These are phyloP conservation scores for Secale cereale DNA, from an alignment of 176 grass and related monocot species.

Conservation along the genomic window DNA sequence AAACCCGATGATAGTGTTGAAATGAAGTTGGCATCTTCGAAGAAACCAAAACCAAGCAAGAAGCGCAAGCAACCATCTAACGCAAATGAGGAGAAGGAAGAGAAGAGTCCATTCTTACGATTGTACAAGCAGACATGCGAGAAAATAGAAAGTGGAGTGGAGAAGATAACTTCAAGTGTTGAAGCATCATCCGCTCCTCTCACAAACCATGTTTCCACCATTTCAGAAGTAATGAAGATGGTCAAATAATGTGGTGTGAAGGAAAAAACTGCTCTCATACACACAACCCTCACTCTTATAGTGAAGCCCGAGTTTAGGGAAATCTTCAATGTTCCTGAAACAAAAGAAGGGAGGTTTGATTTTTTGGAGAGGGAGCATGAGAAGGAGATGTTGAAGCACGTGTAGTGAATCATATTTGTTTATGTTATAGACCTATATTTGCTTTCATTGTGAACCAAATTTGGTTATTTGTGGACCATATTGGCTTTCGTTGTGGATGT, in stretches of 20 bases:
- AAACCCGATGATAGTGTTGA: no score
- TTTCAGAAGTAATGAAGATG: neutral
- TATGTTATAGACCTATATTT: no score
- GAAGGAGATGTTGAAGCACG: no score
- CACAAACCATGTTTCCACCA: neutral
- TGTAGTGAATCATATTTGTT: no score
- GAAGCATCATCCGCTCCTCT: neutral
- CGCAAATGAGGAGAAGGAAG: neutral
- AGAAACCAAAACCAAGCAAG: neutral
- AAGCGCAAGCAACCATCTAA: neutral
- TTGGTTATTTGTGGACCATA: no score
- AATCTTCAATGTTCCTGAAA: neutral
- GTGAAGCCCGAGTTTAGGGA: neutral
- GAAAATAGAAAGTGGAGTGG: neutral
- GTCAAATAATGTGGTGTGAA: neutral
- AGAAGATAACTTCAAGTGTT: neutral
- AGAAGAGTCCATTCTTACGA: constrained; percentile 1
- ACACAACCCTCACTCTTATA: neutral
- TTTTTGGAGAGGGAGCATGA: neutral
- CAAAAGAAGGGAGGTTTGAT: neutral
- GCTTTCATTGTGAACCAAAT: no score
- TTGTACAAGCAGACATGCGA: neutral
- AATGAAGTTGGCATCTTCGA: neutral
- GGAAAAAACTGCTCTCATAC: neutral
- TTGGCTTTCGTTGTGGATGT: no score